Percentiles rank a stretch among this genome's conserved stretches.
phyloP scores from a whole-genome alignment of 2,329 filamentous ascomycete genomes.

The Dothistroma septosporum region DNA sequence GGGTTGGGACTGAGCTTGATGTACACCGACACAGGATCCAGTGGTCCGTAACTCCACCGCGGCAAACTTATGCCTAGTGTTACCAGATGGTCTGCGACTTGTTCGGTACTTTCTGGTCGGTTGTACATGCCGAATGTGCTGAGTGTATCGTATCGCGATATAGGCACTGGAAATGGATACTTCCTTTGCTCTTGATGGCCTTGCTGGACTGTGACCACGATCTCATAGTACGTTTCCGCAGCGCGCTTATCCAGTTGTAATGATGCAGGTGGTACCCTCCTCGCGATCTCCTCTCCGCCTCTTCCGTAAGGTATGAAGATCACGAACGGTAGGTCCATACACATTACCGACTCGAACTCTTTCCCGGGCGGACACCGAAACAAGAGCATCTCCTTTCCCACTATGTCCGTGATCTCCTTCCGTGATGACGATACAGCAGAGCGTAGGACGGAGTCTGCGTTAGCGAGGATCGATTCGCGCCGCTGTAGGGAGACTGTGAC shows the following conservation, averaged over 20 bases:
- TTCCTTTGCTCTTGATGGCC: slow-evolving; percentile 82
- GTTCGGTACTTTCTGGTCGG: slow-evolving; percentile 81
- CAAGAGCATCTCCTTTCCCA: slow-evolving; percentile 91
- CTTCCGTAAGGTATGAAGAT: slow-evolving; percentile 95
- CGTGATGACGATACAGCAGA: slow-evolving; percentile 78
- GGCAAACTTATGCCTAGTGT: slow-evolving; percentile 88
- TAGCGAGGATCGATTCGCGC: slow-evolving; percentile 92
- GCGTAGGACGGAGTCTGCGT: slow-evolving; percentile 89
- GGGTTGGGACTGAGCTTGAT: slow-evolving; percentile 90
- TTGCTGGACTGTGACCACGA: slow-evolving; percentile 93
- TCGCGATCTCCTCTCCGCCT: slow-evolving; percentile 82
- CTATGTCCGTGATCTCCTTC: slow-evolving; percentile 85
- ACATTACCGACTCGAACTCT: slow-evolving; percentile 82
- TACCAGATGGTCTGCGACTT: slow-evolving; percentile 83
- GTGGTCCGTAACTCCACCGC: slow-evolving; percentile 91
- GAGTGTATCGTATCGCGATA: slow-evolving; percentile 90
- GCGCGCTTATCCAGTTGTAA: slow-evolving; percentile 85
- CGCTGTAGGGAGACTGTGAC: slow-evolving; percentile 92
- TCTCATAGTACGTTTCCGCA: slow-evolving; percentile 95
- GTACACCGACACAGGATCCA: slow-evolving; percentile 93
- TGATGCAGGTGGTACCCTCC: slow-evolving; percentile 86
- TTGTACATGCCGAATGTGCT: slow-evolving; percentile 99
- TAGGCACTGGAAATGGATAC: slow-evolving; percentile 83
- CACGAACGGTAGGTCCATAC: slow-evolving; percentile 96
- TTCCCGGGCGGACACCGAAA: slow-evolving; percentile 80